Percentiles rank a stretch among this genome's conserved stretches.
These are phyloP conservation scores for Arbutus unedo DNA, from an alignment of 148 eudicot genomes.

Conservation along the genomic window DNA sequence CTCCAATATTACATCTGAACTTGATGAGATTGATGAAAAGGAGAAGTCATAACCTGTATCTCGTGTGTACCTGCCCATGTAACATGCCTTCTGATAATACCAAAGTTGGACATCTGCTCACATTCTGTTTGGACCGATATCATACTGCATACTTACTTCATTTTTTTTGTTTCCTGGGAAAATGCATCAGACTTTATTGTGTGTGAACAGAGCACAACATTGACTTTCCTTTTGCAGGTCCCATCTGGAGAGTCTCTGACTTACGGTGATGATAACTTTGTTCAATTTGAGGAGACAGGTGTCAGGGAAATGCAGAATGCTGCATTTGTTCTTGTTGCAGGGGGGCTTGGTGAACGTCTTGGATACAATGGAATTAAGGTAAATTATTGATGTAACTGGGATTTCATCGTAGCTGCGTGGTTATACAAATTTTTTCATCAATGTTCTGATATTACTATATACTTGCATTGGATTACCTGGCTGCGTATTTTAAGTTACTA, in stretches of 20 bases:
- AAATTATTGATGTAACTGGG: slow-evolving; percentile 2
- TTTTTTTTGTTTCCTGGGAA: neutral
- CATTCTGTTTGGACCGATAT: neutral
- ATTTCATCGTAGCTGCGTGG: neutral
- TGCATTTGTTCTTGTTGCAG: slow-evolving; percentile 99
- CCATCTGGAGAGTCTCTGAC: slow-evolving; percentile 86
- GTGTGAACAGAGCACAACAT: slow-evolving; percentile 1
- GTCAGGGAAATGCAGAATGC: slow-evolving; percentile 77
- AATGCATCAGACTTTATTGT: neutral
- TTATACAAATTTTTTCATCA: no score
- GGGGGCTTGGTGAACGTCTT: slow-evolving; percentile 98
- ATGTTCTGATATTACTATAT: neutral
- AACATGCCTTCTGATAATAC: neutral
- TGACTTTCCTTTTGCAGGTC: slow-evolving; percentile 47
- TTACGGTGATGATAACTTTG: slow-evolving; percentile 73
- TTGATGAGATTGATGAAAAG: neutral
- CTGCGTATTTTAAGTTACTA: neutral
- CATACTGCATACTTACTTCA: neutral
- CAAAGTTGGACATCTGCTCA: neutral
- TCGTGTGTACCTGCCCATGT: no score
- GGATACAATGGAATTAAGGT: slow-evolving; percentile 99
- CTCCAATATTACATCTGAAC: neutral
- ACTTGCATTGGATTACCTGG: neutral
- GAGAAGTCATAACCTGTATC: neutral
- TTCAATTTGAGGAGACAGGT: slow-evolving; percentile 77